Conservation (phyloP, 345 rosid species). For the Turnera subulata region DNA sequence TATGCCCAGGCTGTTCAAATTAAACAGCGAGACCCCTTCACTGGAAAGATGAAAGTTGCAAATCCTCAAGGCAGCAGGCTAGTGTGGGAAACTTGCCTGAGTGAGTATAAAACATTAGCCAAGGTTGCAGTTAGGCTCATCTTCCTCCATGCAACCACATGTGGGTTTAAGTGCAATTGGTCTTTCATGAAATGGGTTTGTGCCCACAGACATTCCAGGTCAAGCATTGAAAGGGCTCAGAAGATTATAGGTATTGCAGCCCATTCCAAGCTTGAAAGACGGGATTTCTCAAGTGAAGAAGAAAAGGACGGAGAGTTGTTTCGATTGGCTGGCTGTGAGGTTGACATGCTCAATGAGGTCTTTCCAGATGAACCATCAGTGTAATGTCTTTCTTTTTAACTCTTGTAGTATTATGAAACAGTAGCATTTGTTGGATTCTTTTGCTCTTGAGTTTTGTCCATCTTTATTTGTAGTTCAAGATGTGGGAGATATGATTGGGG, state of each 20-base stretch:
- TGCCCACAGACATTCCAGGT: constrained; percentile 33
- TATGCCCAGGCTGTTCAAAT: constrained; percentile 65
- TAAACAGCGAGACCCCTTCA: constrained; percentile 44
- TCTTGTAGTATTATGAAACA: constrained; percentile 25
- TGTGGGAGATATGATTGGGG: constrained; percentile 22
- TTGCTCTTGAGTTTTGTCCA: constrained; percentile 10
- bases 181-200: constrained; percentile 41
- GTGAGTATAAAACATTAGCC: constrained; percentile 49
- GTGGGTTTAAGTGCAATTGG: constrained; percentile 46
- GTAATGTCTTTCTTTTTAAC: constrained; percentile 39
- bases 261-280: constrained; percentile 47
- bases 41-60: constrained; percentile 55
- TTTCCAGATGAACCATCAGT: constrained; percentile 39
- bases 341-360: constrained; percentile 43
- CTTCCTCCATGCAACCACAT: constrained; percentile 52
- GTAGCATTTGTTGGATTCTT: constrained; percentile 37
- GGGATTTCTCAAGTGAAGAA: constrained; percentile 44
- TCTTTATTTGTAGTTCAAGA: constrained; percentile 24
- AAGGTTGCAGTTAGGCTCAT: constrained; percentile 52
- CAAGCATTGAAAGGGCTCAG: constrained; percentile 46
- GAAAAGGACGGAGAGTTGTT: constrained; percentile 48
- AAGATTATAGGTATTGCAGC: constrained; percentile 55
- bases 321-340: constrained; percentile 31
- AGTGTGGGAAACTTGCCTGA: constrained; percentile 62
- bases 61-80: constrained; percentile 57